Evolutionary conservation across 2,329 filamentous ascomycete species (phyloP), one percentile per base, ranked within the genome.

Genomic region (Beauveria scarabaeidicola): DNA sequence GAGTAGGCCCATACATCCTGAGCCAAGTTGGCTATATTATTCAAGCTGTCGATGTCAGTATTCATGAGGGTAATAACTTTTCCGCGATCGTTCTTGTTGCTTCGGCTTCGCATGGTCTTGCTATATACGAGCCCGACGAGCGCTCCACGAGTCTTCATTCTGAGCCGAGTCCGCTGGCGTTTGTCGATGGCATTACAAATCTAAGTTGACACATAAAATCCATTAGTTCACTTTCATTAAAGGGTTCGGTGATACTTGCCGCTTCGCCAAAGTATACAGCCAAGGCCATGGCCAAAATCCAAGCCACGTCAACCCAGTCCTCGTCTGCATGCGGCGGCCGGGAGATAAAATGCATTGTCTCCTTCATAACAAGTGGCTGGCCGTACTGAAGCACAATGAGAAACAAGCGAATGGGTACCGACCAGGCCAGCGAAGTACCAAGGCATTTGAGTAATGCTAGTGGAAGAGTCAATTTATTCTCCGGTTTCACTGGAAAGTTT

Each of bases 21-120:
- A 38, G 48, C 10, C 55, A 58, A 52, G 9, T 51, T 27, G 7
- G 27, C 17, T n/a, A 52, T 52, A 5, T 27, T 41, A 8, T 52
- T 29, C 3, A 52, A 19, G 19, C 19, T 43, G 10, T 58, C 46
- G 5, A 25, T 19, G 27, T 52, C 57, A 11, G 57, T 53, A 36
- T 29, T 59, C 57, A 59, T 59, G 10, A 59, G 29, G 10, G 57
- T 54, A 23, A 25, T 38, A n/a, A 40, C 41, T 40, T 47, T 40
- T 13, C 38, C 38, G 13, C 32, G 21, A 11, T 27, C 29, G 15
- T 13, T 10, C 7, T n/a, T 50, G 15, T 21, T 7, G 25, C 47
- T 50, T 10, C 15, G 47, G 8, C 15, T 27, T 27, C 15, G 23
- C 47, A 50, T 13, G 8, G 25, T 15, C n/a, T 50, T 50, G 19